Evolutionary conservation across 345 rosid species (phyloP), one percentile per base, ranked within the genome.

Genomic region (Linum tenue): DNA sequence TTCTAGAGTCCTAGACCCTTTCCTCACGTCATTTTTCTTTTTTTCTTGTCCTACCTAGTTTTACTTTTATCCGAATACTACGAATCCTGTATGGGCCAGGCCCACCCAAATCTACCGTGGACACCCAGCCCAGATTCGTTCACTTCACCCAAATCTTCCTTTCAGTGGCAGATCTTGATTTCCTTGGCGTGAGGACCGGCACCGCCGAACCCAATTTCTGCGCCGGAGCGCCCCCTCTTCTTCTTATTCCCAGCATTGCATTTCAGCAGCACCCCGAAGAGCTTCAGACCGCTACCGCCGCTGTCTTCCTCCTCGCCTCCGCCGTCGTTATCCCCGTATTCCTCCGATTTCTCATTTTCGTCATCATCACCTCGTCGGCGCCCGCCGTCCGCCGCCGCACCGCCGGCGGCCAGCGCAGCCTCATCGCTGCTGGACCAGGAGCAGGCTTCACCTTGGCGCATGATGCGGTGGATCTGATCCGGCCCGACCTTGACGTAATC

Each of bases 211-310:
- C 83, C 81, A 9, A 67, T 73, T 69, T 64, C 77, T 69, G 79
- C 92, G 4, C 53, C 53, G 53, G 14, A 12, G 53, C 92, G 90
- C 10, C 58, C 83, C 73, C 98, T 79, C 83, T 92, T 87, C 22
- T 70, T 86, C 61, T 66, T 74, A 22, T 41, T 41, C 44, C 4
- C 37, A 63, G 48, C 62, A 10, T 77, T 68, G 48, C 80, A 81
- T 68, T 78, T 82, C 84, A 92, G 42, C 90, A 89, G 75, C 39
- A 87, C 98, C 51, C 98, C 98, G 55, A 92, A 92, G 64, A 92
- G 80, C 72, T 89, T 92, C 85, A 83, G 69, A 3, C 78, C 73
- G 64, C 66, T 82, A 43, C 77, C 87, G 5, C 61, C 79, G 41
- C 31, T 22, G 31, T 22, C 31, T 1, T 22, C 37, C 10, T 72